phyloP scores from a whole-genome alignment of 2,329 filamentous ascomycete species.

The Aspergillus transmontanensis region DNA sequence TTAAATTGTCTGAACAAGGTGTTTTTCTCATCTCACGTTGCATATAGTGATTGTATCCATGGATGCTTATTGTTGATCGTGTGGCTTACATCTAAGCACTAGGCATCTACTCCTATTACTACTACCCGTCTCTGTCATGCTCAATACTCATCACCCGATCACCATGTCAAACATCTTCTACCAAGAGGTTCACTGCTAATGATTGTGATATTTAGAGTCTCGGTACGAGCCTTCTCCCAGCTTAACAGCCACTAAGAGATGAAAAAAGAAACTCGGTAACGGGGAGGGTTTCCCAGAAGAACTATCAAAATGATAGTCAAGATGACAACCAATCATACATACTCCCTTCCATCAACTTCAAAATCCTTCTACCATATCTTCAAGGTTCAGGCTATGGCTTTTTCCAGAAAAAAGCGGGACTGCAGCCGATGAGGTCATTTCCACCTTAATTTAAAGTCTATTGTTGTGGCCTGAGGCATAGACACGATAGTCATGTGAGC shows the following conservation, averaged over 20 bases:
- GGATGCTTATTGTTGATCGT: not conserved
- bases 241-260: not conserved
- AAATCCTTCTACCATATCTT: not conserved
- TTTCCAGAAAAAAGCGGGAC: slow-evolving; percentile 10
- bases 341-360: not conserved
- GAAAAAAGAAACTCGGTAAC: not conserved
- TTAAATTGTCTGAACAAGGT: not conserved
- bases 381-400: not conserved
- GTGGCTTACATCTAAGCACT: not conserved
- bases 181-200: not conserved
- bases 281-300: not conserved
- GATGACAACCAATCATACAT: not conserved
- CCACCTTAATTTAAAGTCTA: not conserved
- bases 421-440: slow-evolving; percentile 8
- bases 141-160: not conserved
- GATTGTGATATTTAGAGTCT: not conserved
- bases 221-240: not conserved
- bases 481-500: not conserved
- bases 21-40: not conserved
- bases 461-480: slow-evolving; percentile 1
- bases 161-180: not conserved
- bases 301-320: not conserved
- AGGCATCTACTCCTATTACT: not conserved
- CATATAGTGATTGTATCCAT: not conserved
- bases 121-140: not conserved